Evolutionary conservation across 768 basidiomycete genomes (phyloP).

Genomic region (Paxillus ammoniavirescens): DNA sequence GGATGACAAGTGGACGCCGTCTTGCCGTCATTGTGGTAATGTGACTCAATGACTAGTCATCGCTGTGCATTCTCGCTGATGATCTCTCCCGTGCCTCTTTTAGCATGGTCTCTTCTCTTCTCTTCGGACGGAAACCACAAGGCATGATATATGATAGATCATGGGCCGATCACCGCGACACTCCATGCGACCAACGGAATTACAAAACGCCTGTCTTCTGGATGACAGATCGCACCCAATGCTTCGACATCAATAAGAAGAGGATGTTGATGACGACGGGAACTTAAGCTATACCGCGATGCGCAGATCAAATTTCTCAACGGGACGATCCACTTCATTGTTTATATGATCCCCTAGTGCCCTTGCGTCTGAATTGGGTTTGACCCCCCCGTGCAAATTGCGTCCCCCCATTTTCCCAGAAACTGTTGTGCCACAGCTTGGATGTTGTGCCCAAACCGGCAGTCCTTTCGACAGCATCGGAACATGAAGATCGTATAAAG

Average conservation of each 20-base stretch:
- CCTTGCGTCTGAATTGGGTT: no score
- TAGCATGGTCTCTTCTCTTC: not conserved
- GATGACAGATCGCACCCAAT: conserved; percentile 5
- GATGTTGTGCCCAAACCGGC: not conserved
- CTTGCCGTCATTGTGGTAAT: not conserved
- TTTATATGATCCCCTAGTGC: not conserved
- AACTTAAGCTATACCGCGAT: no score
- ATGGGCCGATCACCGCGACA: conserved; percentile 1
- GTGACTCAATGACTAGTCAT: not conserved
- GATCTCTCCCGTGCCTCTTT: not conserved
- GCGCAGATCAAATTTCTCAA: no score
- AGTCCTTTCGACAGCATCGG: not conserved
- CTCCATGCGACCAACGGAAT: not conserved
- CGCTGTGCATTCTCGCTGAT: conserved; percentile 12
- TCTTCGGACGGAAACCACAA: not conserved
- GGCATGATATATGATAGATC: not conserved
- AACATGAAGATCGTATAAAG: not conserved
- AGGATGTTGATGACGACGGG: no score
- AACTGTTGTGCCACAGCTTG: conserved; percentile 3
- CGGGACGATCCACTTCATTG: not conserved
- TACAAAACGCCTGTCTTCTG: conserved; percentile 7
- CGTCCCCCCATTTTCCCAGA: conserved; percentile 18
- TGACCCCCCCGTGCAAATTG: conserved; percentile 9
- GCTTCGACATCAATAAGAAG: conserved; percentile 5
- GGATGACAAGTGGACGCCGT: no score